Evolutionary conservation across 1,284 basidiomycete genomes (phyloP).

Genomic region (Ustilago nuda): DNA sequence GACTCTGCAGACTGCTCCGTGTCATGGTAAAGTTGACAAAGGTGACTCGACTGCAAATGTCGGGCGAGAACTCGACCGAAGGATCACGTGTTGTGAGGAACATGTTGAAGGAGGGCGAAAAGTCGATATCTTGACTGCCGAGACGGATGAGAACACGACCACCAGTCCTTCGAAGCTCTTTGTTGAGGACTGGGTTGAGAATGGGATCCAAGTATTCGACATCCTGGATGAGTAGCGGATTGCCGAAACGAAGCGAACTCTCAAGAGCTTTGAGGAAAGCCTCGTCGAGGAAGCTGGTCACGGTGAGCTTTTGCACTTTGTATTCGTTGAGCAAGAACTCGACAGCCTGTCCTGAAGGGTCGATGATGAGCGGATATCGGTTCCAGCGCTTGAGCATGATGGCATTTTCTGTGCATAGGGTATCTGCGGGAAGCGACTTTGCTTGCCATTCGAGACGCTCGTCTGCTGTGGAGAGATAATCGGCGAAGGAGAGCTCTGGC

Average conservation of each 20-base stretch:
- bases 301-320: slow-evolving; percentile 94
- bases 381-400: slow-evolving; percentile 97
- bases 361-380: slow-evolving; percentile 96
- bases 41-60: slow-evolving; percentile 97
- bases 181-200: slow-evolving; percentile 96
- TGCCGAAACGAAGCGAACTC: slow-evolving; percentile 98
- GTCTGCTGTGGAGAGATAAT: slow-evolving; percentile 97
- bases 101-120: slow-evolving; percentile 95
- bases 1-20: slow-evolving; percentile 94
- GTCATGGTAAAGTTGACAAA: slow-evolving; percentile 99
- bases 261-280: slow-evolving; percentile 98
- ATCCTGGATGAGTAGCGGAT: slow-evolving; percentile 95
- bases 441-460: slow-evolving; percentile 96
- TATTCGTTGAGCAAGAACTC: slow-evolving; percentile 94
- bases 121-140: slow-evolving; percentile 99
- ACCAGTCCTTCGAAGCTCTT: slow-evolving; percentile 86
- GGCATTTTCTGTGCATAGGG: slow-evolving; percentile 95
- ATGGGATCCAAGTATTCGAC: slow-evolving; percentile 98
- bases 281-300: slow-evolving; percentile 98
- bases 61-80: slow-evolving; percentile 95
- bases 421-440: slow-evolving; percentile 92
- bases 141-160: slow-evolving; percentile 97
- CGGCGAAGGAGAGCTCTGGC: slow-evolving; percentile 87
- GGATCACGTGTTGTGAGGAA: slow-evolving; percentile 98
- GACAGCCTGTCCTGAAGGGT: slow-evolving; percentile 98